phyloP scores from a whole-genome alignment of 805 yeast genomes.

The Tetrapisispora nanseiensis region DNA sequence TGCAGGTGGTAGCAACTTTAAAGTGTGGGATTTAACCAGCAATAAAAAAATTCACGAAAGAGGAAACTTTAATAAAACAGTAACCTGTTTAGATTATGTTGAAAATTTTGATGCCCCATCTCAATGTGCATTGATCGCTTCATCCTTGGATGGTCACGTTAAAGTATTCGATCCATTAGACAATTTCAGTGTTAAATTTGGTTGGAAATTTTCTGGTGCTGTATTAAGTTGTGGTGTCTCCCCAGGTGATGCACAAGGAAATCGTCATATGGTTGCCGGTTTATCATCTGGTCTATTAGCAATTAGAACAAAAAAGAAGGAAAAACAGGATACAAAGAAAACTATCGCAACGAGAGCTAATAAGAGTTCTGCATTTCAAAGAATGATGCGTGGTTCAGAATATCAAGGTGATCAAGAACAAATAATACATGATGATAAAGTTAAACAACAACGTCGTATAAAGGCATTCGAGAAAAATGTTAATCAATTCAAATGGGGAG shows the following conservation, averaged over 20 bases:
- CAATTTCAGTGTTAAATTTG: constrained; percentile 83
- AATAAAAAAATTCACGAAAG: constrained; percentile 54
- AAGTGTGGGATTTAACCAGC: constrained; percentile 89
- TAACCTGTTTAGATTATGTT: constrained; percentile 53
- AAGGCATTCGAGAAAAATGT: constrained; percentile 76
- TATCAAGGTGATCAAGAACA: constrained; percentile 86
- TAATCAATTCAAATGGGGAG: constrained; percentile 84
- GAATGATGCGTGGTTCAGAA: constrained; percentile 85
- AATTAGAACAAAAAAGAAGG: constrained; percentile 75
- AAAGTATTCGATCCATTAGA: constrained; percentile 78
- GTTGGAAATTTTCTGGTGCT: constrained; percentile 95
- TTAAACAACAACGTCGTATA: constrained; percentile 49
- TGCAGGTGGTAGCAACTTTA: constrained; percentile 73
- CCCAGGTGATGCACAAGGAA: constrained; percentile 40
- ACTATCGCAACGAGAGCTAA: constrained; percentile 3
- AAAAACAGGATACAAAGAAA: constrained; percentile 29
- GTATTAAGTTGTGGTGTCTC: constrained; percentile 85
- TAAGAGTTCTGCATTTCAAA: constrained; percentile 52
- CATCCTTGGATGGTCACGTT: constrained; percentile 95
- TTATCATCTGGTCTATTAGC: constrained; percentile 81
- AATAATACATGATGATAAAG: constrained; percentile 50
- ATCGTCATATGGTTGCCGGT: constrained; percentile 85
- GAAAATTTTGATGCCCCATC: constrained; percentile 26
- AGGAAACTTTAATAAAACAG: constrained; percentile 86
- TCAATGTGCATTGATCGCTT: constrained; percentile 59